A percentile compares a stretch with the other conserved stretches of the same genome.
Evolutionary conservation across 192 early-diverging fungal species (phyloP).

Genomic region (Coemansia sp.): DNA sequence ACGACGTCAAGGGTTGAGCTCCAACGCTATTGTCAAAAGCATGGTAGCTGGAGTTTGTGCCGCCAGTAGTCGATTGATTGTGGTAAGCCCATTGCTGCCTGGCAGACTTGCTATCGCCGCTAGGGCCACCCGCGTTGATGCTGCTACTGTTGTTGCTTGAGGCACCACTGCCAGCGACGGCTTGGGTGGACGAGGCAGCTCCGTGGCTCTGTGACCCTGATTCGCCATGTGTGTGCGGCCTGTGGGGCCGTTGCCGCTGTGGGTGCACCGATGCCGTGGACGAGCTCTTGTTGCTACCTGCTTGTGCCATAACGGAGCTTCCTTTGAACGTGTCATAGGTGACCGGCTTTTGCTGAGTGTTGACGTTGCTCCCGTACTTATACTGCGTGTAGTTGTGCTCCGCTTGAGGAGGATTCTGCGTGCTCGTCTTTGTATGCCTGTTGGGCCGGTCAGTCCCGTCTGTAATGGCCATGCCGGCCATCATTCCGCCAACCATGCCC

Average conservation of each 20-base stretch:
- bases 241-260: background rate
- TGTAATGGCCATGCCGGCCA: slow-evolving; percentile 1
- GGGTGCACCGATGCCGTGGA: background rate
- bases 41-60: slow-evolving; percentile 19
- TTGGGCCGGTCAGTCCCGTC: background rate
- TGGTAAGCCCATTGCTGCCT: slow-evolving; percentile 9
- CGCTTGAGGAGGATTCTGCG: background rate
- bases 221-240: background rate
- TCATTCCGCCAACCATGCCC: background rate
- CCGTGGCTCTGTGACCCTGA: background rate
- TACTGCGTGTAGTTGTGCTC: slow-evolving; percentile 32
- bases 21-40: slow-evolving; percentile 36
- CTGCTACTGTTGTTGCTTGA: background rate
- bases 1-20: slow-evolving; percentile 33
- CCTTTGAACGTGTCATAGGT: slow-evolving; percentile 25
- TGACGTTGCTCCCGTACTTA: slow-evolving; percentile 25
- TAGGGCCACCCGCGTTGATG: background rate
- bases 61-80: background rate
- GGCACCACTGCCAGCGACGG: slow-evolving; percentile 4
- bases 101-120: background rate
- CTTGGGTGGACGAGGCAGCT: background rate
- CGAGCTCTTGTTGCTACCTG: slow-evolving; percentile 16
- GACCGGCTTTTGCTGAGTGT: slow-evolving; percentile 24
- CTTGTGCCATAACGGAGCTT: slow-evolving; percentile 21
- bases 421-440: background rate